Evolutionary conservation across 2,329 filamentous ascomycete species (phyloP).

Genomic region (Phialophora expanda): DNA sequence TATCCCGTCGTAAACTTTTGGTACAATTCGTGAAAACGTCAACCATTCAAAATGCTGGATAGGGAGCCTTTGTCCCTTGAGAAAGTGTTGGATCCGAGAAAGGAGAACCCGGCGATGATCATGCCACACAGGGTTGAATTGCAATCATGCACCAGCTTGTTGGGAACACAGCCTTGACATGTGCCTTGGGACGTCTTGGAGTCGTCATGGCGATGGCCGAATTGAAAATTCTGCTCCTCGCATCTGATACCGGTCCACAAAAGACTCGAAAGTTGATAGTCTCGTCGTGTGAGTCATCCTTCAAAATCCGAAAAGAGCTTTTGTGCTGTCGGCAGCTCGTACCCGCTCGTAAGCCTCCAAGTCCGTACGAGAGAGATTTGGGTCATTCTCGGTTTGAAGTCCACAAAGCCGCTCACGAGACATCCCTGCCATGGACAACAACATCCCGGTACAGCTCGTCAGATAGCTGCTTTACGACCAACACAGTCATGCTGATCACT

Average conservation of each 20-base stretch:
- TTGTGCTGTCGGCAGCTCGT: background rate
- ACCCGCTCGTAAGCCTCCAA: background rate
- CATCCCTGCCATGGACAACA: conserved; percentile 72
- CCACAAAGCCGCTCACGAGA: conserved; percentile 16
- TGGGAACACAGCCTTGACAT: background rate
- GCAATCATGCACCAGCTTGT: background rate
- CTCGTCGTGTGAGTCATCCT: background rate
- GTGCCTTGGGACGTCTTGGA: background rate
- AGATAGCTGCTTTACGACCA: conserved; percentile 87
- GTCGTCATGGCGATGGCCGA: background rate
- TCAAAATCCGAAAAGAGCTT: background rate
- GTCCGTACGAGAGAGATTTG: background rate
- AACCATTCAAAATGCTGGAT: background rate
- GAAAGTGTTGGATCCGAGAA: background rate
- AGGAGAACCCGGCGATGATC: background rate
- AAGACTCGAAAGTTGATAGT: background rate
- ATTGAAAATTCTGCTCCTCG: background rate
- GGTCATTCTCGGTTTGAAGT: background rate
- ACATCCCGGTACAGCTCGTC: conserved; percentile 90
- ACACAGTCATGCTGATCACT: conserved; percentile 83
- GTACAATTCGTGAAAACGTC: background rate
- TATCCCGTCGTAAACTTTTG: background rate
- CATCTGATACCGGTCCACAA: no score
- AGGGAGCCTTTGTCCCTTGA: background rate
- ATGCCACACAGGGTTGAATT: background rate